Base-by-base conservation (phyloP, 1,139 yeast species). In the Hyphopichia khmerensis region DNA sequence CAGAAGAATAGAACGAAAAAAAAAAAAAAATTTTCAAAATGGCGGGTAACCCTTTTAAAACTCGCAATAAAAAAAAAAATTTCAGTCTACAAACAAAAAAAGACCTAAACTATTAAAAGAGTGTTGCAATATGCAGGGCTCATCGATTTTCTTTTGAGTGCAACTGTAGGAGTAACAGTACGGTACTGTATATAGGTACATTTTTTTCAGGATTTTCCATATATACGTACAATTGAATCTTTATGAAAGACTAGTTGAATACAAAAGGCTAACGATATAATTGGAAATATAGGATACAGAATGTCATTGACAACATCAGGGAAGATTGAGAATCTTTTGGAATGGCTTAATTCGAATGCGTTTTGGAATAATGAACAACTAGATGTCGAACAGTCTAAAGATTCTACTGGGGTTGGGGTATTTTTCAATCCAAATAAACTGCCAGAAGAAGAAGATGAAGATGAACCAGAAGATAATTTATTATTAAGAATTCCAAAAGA, bases 381-480 rank as follows among this genome's bases (percentile, higher is more conserved):
- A 36, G 70, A 67, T 24, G 64, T 85, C 1, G 68, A 63, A 38
- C 48, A 55, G 14, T 84, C 93, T 0, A 53, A 64, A 6, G 48
- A 68, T 7, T 89, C 91, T 7, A 23, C 42, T 2, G 96, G 96
- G 0, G 53, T 81, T 3, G 96, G 96, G 3, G 95, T 89, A 1
- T 87, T 84, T 59, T 56, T 51, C 39, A 34, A 45, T 19, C 43
- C 43, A 3, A 43, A 15, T 6, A 61, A 60, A 35, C 52, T 59
- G 42, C 68, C 67, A 36, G 59, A 79, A 14, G 55, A 59, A 9
- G 59, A 60, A 13, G 49, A 48, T 26, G 48, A 54, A 36, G 54
- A 59, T 19, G 59, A n/a, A n/a, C n/a, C n/a, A n/a, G n/a, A 56
- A 26, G 64, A 63, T 47, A 48, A 65, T 51, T 56, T 72, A n/a